Evolutionary conservation across 306 rosid species (phyloP).

Genomic region (Gastrolobium villosum): DNA sequence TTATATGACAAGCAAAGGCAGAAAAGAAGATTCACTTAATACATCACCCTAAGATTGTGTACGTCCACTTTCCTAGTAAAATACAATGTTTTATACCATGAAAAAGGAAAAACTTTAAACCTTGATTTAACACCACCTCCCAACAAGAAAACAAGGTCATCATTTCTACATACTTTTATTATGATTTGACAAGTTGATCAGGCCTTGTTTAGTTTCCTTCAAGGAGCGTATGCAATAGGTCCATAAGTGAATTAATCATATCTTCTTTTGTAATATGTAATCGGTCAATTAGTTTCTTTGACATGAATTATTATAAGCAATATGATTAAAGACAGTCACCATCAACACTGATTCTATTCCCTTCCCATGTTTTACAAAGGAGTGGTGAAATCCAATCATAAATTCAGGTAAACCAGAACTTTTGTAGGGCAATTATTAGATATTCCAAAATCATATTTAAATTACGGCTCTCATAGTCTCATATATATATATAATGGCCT

Average conservation of each 20-base stretch:
- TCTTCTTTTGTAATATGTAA: not conserved
- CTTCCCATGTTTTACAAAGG: not conserved
- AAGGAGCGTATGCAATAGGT: slow-evolving; percentile 30
- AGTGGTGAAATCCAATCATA: slow-evolving; percentile 25
- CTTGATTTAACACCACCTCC: slow-evolving; percentile 32
- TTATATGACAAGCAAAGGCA: slow-evolving; percentile 27
- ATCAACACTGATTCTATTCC: slow-evolving; percentile 16
- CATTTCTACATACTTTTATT: slow-evolving; percentile 33
- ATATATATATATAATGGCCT: not conserved
- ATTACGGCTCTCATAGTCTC: not conserved
- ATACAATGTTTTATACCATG: not conserved
- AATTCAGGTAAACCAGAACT: slow-evolving; percentile 19
- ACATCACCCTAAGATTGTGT: not conserved
- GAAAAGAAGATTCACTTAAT: slow-evolving; percentile 1
- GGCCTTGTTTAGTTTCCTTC: not conserved
- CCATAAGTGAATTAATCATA: slow-evolving; percentile 43
- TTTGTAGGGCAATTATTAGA: not conserved
- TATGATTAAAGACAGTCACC: slow-evolving; percentile 25
- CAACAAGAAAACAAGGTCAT: slow-evolving; percentile 25
- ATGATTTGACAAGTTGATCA: slow-evolving; percentile 34
- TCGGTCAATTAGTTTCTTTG: slow-evolving; percentile 18
- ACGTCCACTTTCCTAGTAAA: not conserved
- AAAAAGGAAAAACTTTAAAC: slow-evolving; percentile 7
- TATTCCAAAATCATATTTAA: not conserved
- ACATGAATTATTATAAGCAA: slow-evolving; percentile 34